Conservation (phyloP, 768 basidiomycete genomes). For the Stropharia rugosoannulata region DNA sequence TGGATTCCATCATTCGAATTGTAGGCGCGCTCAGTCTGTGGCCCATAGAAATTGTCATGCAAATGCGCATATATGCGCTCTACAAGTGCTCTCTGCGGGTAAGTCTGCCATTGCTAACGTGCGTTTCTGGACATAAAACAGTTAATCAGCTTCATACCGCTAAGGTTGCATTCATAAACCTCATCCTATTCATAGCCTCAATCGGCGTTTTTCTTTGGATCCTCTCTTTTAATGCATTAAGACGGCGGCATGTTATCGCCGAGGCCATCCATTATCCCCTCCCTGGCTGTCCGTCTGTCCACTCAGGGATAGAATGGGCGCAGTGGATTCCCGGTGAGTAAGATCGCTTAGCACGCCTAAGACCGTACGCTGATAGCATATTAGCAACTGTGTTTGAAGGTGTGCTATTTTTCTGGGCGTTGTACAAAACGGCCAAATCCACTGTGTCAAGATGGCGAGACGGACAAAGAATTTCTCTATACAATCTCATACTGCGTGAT, state of each 20-base stretch:
- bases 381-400: slow-evolving; percentile 39
- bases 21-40: slow-evolving; percentile 43
- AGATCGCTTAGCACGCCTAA: background rate
- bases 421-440: slow-evolving; percentile 31
- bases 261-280: slow-evolving; percentile 34
- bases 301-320: slow-evolving; percentile 40
- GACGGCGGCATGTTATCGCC: slow-evolving; percentile 33
- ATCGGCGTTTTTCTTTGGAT: slow-evolving; percentile 40
- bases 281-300: slow-evolving; percentile 39
- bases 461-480: slow-evolving; percentile 25
- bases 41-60: slow-evolving; percentile 52
- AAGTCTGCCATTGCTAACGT: background rate
- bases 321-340: slow-evolving; percentile 40
- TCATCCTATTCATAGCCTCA: slow-evolving; percentile 33
- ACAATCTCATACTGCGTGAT: slow-evolving; percentile 34
- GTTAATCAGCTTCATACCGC: background rate
- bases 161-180: slow-evolving; percentile 38
- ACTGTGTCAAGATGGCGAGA: slow-evolving; percentile 20
- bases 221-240: slow-evolving; percentile 31
- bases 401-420: slow-evolving; percentile 37
- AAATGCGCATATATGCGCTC: slow-evolving; percentile 42
- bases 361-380: background rate
- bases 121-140: background rate
- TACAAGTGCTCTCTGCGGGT: slow-evolving; percentile 36
- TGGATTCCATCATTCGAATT: slow-evolving; percentile 41